Evolutionary conservation across 768 basidiomycete species (phyloP).

Genomic region (Lactarius sp.): DNA sequence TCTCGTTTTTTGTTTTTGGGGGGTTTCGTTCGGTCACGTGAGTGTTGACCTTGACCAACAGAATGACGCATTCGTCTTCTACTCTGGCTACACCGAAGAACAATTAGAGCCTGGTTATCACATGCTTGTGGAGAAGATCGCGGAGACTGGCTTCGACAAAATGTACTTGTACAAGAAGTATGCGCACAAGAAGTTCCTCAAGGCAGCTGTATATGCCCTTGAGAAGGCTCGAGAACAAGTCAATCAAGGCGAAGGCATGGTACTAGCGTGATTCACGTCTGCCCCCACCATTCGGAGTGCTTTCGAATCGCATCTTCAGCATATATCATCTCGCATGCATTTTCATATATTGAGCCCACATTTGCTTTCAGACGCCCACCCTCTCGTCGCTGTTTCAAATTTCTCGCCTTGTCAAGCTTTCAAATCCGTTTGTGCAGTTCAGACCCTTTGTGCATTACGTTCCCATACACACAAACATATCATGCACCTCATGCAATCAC

Average conservation of each 20-base stretch:
- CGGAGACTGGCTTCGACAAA: constrained; percentile 71
- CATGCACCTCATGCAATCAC: constrained; percentile 17
- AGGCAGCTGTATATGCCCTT: constrained; percentile 75
- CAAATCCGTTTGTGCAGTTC: constrained; percentile 21
- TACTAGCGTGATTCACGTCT: constrained; percentile 19
- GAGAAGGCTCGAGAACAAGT: constrained; percentile 57
- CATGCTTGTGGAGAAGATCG: constrained; percentile 78
- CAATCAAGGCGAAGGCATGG: constrained; percentile 24
- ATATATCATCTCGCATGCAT: constrained; percentile 19
- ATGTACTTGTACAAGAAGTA: constrained; percentile 96
- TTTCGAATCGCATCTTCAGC: constrained; percentile 11
- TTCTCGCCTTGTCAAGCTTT: constrained; percentile 25
- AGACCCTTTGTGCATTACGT: constrained; percentile 18
- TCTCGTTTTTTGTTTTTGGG: constrained; percentile 15
- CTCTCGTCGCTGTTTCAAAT: constrained; percentile 24
- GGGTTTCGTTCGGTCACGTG: constrained; percentile 22
- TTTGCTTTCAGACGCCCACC: constrained; percentile 16
- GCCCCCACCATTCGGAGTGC: background rate
- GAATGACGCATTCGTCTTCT: constrained; percentile 88
- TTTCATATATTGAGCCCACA: constrained; percentile 15
- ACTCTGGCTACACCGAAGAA: constrained; percentile 87
- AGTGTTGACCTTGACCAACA: constrained; percentile 36
- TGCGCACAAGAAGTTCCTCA: constrained; percentile 95
- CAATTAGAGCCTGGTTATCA: constrained; percentile 79
- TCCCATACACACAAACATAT: constrained; percentile 18